Base-by-base conservation (phyloP, 495 filamentous ascomycete species). In the Annulohypoxylon maeteangense region DNA sequence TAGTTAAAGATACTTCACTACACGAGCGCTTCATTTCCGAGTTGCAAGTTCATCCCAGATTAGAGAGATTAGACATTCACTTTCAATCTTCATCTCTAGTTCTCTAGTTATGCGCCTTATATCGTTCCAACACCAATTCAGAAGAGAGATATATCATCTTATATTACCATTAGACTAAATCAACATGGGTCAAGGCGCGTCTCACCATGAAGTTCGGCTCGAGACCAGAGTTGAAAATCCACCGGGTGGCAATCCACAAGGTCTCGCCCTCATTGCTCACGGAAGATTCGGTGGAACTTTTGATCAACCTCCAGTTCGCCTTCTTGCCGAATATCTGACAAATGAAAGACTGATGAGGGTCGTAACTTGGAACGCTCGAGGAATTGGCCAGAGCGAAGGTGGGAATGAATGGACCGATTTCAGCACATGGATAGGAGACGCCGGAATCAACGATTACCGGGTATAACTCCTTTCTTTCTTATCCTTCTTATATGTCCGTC, bases 351-450 rank as follows among this genome's bases (percentile, higher is more conserved):
- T 50, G 22, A 78, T 90, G 84, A 54, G 90, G 87, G 81, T 93
- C 85, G 80, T 93, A 86, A 68, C 90, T 85, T 90, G 92, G 92
- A 81, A 93, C 84, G 74, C 90, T 85, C 74, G 86, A 86, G 68
- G 90, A 86, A 81, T 92, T 88, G 65, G 89, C 83, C 77, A 88
- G 86, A 51, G 88, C 82, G 59, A 87, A 85, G 84, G 92, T 89
- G 83, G 91, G 89, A 82, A 91, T 90, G 65, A 90, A 82, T 64
- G 91, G 84, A 53, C 90, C 75, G 50, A 89, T 88, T 36, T 80
- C 87, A 79, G 59, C 2, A 11, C 45, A 34, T 75, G 72, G 72
- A 53, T 58, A 31, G 72, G 72, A 40, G 68, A 68, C 12, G 14
- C 57, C 14, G 63, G 62, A 3, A 63, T 75, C 31, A 45, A 36